Conservation (phyloP, 305 asterid genomes). For the Fraxinus dipetala region DNA sequence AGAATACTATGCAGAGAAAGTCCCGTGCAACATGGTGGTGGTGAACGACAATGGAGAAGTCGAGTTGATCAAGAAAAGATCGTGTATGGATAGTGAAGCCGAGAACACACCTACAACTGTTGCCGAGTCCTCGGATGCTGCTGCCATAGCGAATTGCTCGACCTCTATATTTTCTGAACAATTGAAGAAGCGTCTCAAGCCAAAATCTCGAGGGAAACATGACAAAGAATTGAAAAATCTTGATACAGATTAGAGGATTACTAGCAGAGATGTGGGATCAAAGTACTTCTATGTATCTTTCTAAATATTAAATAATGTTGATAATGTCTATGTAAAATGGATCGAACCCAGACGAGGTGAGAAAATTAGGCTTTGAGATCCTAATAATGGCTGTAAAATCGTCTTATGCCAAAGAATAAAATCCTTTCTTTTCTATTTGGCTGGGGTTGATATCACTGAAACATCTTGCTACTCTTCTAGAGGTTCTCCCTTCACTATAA, state of each 20-base stretch:
- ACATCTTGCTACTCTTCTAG: not conserved
- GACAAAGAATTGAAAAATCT: constrained; percentile 6
- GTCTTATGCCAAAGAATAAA: not conserved
- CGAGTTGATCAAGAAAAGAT: constrained; percentile 30
- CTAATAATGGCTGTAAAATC: not conserved
- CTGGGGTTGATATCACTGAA: not conserved
- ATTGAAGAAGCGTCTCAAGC: constrained; percentile 36
- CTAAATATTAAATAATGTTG: not conserved
- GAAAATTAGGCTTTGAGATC: not conserved
- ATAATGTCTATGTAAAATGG: not conserved
- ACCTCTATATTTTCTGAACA: constrained; percentile 27
- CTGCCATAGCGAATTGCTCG: constrained; percentile 22
- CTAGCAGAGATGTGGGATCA: not conserved
- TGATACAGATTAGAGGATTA: not conserved
- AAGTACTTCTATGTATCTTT: not conserved
- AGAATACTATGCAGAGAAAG: constrained; percentile 39
- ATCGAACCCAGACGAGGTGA: not conserved
- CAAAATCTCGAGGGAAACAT: constrained; percentile 10
- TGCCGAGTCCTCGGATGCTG: constrained; percentile 15
- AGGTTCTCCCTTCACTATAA: not conserved
- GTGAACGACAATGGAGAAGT: constrained; percentile 38
- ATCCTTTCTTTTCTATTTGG: not conserved
- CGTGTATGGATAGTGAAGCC: constrained; percentile 6
- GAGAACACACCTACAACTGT: constrained; percentile 19
- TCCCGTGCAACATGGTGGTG: constrained; percentile 29